Evolutionary conservation across 129 eudicot species (phyloP).

Genomic region (Flaveria trinervia): DNA sequence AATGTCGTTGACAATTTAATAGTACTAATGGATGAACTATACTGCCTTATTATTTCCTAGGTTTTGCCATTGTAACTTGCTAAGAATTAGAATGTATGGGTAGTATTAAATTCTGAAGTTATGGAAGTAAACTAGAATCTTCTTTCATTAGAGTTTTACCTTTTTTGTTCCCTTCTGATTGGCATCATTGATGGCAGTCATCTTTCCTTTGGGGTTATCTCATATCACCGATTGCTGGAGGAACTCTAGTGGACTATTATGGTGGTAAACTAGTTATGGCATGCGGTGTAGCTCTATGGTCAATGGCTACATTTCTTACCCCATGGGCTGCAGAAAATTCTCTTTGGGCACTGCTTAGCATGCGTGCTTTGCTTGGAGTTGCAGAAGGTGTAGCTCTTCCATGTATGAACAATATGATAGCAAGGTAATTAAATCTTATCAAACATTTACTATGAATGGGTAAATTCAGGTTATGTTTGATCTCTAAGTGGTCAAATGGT

Average conservation of each 20-base stretch:
- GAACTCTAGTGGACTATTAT: constrained; percentile 87
- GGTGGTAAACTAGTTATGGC: constrained; percentile 97
- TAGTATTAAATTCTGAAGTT: neutral
- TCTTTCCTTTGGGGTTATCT: constrained; percentile 99
- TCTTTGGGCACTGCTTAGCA: constrained; percentile 63
- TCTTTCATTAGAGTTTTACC: constrained; percentile 19
- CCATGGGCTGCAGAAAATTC: constrained; percentile 95
- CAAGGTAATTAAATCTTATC: constrained; percentile 52
- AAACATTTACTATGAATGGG: neutral
- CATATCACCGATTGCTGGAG: constrained; percentile 96
- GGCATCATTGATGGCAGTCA: constrained; percentile 68
- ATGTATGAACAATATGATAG: constrained; percentile 97
- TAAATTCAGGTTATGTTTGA: neutral
- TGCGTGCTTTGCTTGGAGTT: constrained; percentile 82
- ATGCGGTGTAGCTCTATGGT: constrained; percentile 98
- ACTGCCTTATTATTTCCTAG: constrained; percentile 5
- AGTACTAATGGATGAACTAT: neutral
- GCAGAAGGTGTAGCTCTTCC: constrained; percentile 99
- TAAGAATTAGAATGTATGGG: neutral
- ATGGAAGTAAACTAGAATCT: constrained; percentile 15
- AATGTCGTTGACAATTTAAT: neutral
- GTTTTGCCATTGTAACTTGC: neutral
- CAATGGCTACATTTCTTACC: constrained; percentile 90
- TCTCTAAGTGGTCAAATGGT: constrained; percentile 3
- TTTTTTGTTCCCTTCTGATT: constrained; percentile 42